Conservation (phyloP, 495 filamentous ascomycete genomes). For the Hypoxylon cercidicola region DNA sequence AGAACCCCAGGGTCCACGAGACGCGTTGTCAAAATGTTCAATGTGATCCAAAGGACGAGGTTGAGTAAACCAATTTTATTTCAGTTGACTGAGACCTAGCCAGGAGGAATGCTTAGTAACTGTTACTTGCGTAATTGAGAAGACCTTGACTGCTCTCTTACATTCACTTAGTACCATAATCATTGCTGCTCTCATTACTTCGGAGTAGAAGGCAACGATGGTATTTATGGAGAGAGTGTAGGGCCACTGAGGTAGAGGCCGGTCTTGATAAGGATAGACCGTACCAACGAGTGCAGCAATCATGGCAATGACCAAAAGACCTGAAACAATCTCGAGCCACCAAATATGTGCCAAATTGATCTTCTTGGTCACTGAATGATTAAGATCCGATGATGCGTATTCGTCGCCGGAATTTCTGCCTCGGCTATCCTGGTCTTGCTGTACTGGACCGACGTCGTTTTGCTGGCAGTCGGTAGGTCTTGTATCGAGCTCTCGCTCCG, state of each 20-base stretch:
- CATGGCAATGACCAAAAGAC: conserved; percentile 25
- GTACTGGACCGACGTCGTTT: not conserved
- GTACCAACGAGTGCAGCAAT: conserved; percentile 39
- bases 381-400: not conserved
- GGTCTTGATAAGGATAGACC: conserved; percentile 32
- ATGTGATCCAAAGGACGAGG: conserved; percentile 30
- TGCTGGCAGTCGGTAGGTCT: too few relatives aligned
- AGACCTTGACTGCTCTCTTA: not conserved
- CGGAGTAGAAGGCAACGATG: conserved; percentile 40
- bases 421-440: not conserved
- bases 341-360: conserved; percentile 21
- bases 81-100: conserved; percentile 43
- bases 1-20: conserved; percentile 36
- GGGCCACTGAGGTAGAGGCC: conserved; percentile 43
- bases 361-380: not conserved
- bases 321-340: conserved; percentile 33
- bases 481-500: not conserved
- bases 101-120: not conserved
- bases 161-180: conserved; percentile 33
- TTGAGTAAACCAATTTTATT: conserved; percentile 46
- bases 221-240: conserved; percentile 45
- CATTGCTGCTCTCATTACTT: conserved; percentile 42
- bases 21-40: conserved; percentile 34
- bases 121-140: not conserved
- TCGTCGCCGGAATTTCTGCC: not conserved